Base-by-base conservation (phyloP, 148 eudicot genomes). In the Amaranthus palmeri region DNA sequence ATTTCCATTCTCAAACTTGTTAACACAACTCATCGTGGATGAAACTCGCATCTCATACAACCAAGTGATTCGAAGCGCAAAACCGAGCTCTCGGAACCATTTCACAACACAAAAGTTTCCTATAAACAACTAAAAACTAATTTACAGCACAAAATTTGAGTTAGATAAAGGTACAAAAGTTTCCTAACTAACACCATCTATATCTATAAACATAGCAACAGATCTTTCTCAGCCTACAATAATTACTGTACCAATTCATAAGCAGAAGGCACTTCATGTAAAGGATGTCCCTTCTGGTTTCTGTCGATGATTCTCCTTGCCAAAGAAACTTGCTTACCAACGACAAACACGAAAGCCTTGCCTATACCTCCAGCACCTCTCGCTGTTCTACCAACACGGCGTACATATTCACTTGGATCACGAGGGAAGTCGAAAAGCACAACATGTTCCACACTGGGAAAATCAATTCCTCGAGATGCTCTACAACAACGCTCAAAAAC, bases 331-430 rank as follows among this genome's bases (percentile, higher is more conserved):
- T 95, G 98, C 82, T 95, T 95, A 17, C 98, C 98, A 58, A 95
- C 96, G 7, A 84, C 98, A 77, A 95, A 91, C 54, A 91, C 69
- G 65, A 85, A 95, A 46, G 97, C 98, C 79, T 86, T 95, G 48
- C 98, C 98, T 63, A 54, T 74, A n/a, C 97, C 93, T 75, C 86
- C 88, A 45, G 97, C 96, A 72, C 98, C 98, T 74, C 98, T 85
- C 14, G 98, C 98, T 58, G 98, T 95, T 84, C 98, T 84, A 69
- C 98, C 98, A 68, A 91, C 97, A 11, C 96, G 96, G 4, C 98
- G 96, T 52, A 95, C 93, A 54, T 95, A 95, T 74, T 95, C 98
- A 68, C 97, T 95, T 7, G 98, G 98, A 77, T 95, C 98, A 59
- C 97, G 91, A 55, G 98, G 98, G 65, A 86, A 89, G 81, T 95